These are phyloP conservation scores for Xylaria sp. DNA, from an alignment of 2,329 filamentous ascomycete genomes.

Conservation along the genomic window DNA sequence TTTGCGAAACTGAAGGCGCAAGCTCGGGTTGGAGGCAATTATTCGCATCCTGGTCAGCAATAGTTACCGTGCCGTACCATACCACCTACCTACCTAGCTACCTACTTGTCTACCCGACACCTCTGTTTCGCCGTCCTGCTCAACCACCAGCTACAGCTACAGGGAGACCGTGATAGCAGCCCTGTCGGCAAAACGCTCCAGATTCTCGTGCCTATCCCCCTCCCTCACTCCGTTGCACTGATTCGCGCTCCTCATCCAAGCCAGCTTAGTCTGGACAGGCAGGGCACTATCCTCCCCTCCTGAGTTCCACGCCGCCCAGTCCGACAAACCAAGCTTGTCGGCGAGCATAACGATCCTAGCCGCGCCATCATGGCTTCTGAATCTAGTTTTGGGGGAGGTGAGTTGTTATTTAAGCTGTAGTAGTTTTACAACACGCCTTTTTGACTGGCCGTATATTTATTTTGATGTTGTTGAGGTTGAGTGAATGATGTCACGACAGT, in stretches of 20 bases:
- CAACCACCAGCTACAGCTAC: constrained; percentile 17
- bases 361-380: constrained; percentile 48
- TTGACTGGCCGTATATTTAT: constrained; percentile 2
- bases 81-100: background rate
- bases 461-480: constrained; percentile 6
- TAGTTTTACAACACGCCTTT: background rate
- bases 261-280: constrained; percentile 5
- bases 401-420: constrained; percentile 20
- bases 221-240: constrained; percentile 8
- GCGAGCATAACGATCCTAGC: constrained; percentile 43
- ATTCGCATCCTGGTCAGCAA: constrained; percentile 17
- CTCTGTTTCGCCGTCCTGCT: constrained; percentile 19
- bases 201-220: constrained; percentile 3
- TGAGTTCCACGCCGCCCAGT: constrained; percentile 7
- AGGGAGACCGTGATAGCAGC: constrained; percentile 18
- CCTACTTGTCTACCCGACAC: background rate
- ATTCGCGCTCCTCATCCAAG: constrained; percentile 10
- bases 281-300: constrained; percentile 23
- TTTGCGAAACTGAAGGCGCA: constrained; percentile 28
- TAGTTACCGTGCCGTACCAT: constrained; percentile 5
- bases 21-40: constrained; percentile 34
- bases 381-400: constrained; percentile 40
- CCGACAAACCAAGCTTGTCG: constrained; percentile 21
- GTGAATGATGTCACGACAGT: constrained; percentile 21
- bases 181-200: constrained; percentile 10